Evolutionary conservation across 2,329 filamentous ascomycete genomes (phyloP).

Genomic region (Pseudohalonectria lignicola): DNA sequence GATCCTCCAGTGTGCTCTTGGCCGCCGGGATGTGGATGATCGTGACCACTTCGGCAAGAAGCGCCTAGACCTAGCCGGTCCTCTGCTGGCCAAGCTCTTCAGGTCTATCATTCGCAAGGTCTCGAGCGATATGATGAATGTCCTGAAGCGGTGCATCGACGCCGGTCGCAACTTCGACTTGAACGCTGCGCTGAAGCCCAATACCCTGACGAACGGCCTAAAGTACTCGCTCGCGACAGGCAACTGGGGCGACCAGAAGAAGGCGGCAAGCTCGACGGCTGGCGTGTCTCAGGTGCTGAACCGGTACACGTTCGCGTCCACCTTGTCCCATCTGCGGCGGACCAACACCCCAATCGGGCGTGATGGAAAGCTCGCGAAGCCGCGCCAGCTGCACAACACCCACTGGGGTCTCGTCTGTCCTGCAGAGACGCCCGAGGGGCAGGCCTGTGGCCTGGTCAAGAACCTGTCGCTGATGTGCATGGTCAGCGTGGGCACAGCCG

Average conservation of each 20-base stretch:
- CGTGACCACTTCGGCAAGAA: conserved; percentile 99
- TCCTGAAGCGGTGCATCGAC: conserved; percentile 88
- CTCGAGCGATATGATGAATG: conserved; percentile 81
- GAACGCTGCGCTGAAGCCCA: conserved; percentile 80
- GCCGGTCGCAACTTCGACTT: conserved; percentile 82
- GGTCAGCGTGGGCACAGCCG: conserved; percentile 87
- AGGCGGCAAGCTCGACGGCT: conserved; percentile 86
- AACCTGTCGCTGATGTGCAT: conserved; percentile 98
- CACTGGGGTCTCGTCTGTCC: conserved; percentile 98
- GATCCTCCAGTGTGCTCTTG: conserved; percentile 84
- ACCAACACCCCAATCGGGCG: conserved; percentile 97
- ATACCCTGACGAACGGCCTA: conserved; percentile 82
- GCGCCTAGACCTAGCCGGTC: conserved; percentile 87
- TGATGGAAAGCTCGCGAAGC: conserved; percentile 97
- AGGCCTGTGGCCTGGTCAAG: conserved; percentile 96
- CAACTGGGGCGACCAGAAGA: conserved; percentile 99
- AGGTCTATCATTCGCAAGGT: conserved; percentile 83
- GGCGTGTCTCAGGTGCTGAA: conserved; percentile 98
- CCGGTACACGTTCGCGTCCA: conserved; percentile 94
- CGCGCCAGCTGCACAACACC: conserved; percentile 94
- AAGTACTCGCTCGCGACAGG: conserved; percentile 96
- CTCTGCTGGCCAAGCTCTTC: conserved; percentile 92
- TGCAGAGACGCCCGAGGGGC: conserved; percentile 93
- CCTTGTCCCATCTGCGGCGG: conserved; percentile 87
- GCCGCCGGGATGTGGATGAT: conserved; percentile 87